phyloP scores from a whole-genome alignment of 176 grass and related monocot species.

The Oryza brachyantha region DNA sequence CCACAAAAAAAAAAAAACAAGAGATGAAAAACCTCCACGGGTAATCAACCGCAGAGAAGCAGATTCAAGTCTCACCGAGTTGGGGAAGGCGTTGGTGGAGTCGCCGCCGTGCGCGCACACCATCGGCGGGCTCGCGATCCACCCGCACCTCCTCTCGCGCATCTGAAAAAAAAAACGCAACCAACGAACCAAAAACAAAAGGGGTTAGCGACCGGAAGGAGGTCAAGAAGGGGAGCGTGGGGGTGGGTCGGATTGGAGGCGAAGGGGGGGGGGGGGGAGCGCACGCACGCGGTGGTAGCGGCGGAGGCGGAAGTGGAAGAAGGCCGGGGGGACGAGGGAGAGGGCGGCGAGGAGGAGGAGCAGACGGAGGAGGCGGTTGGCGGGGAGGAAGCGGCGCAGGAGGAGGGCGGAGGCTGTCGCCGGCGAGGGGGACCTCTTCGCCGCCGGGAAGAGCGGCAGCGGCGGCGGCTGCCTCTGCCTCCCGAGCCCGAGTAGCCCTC shows the following conservation, averaged over 20 bases:
- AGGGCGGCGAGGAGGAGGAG: slow-evolving; percentile 65
- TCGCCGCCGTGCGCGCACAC: slow-evolving; percentile 89
- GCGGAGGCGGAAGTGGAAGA: slow-evolving; percentile 90
- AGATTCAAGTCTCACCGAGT: slow-evolving; percentile 39
- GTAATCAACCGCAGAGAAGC: not conserved
- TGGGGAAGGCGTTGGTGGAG: slow-evolving; percentile 63
- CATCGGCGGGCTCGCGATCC: slow-evolving; percentile 66
- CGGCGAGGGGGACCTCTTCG: slow-evolving; percentile 33
- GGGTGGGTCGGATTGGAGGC: not conserved
- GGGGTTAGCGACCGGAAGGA: not conserved
- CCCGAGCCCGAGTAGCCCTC: slow-evolving; percentile 27
- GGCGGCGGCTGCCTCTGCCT: slow-evolving; percentile 27
- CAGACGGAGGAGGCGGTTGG: slow-evolving; percentile 51
- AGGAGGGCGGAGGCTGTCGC: slow-evolving; percentile 12
- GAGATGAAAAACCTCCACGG: not conserved
- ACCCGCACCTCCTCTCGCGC: slow-evolving; percentile 70
- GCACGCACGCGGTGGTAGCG: slow-evolving; percentile 63
- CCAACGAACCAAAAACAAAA: not conserved
- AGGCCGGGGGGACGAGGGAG: slow-evolving; percentile 56
- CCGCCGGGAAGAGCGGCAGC: slow-evolving; percentile 61
- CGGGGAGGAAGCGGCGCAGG: slow-evolving; percentile 42
- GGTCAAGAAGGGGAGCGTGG: not conserved
- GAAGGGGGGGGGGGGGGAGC: too few species aligned
- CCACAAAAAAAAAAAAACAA: not conserved
- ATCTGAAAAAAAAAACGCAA: too few species aligned